phyloP scores from a whole-genome alignment of 2,329 filamentous ascomycete genomes.

The Aspergillus oerlinghausenensis region DNA sequence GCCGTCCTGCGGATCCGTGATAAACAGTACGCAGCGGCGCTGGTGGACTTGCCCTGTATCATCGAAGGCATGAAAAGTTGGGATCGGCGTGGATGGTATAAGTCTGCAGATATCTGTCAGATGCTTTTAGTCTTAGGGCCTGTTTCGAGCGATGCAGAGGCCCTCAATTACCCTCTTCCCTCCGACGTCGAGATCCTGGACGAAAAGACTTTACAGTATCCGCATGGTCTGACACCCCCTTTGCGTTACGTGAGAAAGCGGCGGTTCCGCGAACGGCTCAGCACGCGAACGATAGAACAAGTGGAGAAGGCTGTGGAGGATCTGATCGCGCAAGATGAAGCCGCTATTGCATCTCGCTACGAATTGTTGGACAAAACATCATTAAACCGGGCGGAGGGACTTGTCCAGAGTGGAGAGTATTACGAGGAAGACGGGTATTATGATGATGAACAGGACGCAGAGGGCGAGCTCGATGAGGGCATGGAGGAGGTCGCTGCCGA shows the following conservation, averaged over 20 bases:
- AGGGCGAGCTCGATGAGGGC: constrained; percentile 45
- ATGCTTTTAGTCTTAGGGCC: constrained; percentile 76
- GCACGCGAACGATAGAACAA: constrained; percentile 76
- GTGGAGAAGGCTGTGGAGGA: constrained; percentile 76
- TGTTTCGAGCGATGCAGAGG: constrained; percentile 63
- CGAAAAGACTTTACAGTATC: constrained; percentile 65
- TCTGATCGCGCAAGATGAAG: constrained; percentile 65
- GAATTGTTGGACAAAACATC: constrained; percentile 58
- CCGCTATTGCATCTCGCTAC: constrained; percentile 55
- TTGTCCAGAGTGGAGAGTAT: constrained; percentile 42
- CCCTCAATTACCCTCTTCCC: constrained; percentile 63
- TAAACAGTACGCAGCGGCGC: constrained; percentile 67
- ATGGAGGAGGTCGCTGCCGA: constrained; percentile 29
- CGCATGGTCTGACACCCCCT: constrained; percentile 81
- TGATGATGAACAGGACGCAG: constrained; percentile 47
- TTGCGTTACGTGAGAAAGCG: constrained; percentile 81
- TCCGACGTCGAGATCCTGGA: constrained; percentile 56
- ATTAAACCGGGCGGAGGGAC: constrained; percentile 40
- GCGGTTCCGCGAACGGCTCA: constrained; percentile 77
- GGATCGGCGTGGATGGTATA: constrained; percentile 83
- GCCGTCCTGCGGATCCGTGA: constrained; percentile 67
- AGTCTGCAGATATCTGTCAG: constrained; percentile 82
- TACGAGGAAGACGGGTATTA: constrained; percentile 40
- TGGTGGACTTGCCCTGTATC: constrained; percentile 82
- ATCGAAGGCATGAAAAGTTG: constrained; percentile 91